A percentile compares a stretch with the other conserved stretches of the same genome.
Evolutionary conservation across 2,329 filamentous ascomycete genomes (phyloP).

Genomic region (Ilyonectria destructans): DNA sequence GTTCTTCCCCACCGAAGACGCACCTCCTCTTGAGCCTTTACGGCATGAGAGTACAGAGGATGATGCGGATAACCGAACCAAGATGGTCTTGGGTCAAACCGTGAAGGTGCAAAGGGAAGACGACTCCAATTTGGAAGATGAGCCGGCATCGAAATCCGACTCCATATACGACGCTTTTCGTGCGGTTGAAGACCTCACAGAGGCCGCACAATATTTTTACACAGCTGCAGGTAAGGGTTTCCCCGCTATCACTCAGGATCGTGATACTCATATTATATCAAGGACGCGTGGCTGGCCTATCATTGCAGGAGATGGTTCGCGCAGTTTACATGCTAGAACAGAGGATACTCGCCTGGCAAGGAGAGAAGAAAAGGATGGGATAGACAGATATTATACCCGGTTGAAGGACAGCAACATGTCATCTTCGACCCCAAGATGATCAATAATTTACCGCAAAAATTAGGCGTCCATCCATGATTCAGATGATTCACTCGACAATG

Average conservation of each 20-base stretch:
- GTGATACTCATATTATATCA: slow-evolving; percentile 28
- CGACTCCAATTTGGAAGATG: slow-evolving; percentile 18
- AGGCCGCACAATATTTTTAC: slow-evolving; percentile 53
- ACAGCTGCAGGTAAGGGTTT: slow-evolving; percentile 51
- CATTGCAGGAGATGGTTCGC: slow-evolving; percentile 53
- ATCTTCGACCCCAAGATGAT: background rate
- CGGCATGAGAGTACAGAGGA: slow-evolving; percentile 45
- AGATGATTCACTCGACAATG: background rate
- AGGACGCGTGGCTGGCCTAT: slow-evolving; percentile 54
- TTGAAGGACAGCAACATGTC: background rate
- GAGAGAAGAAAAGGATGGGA: slow-evolving; percentile 11
- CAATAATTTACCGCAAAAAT: background rate
- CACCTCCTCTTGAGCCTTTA: slow-evolving; percentile 34
- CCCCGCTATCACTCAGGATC: background rate
- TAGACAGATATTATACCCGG: background rate
- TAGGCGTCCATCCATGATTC: too few species aligned
- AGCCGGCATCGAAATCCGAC: slow-evolving; percentile 8
- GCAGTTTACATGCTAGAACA: slow-evolving; percentile 60
- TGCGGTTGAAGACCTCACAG: slow-evolving; percentile 52
- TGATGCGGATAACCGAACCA: slow-evolving; percentile 45
- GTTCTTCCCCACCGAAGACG: slow-evolving; percentile 56
- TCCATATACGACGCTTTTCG: slow-evolving; percentile 53
- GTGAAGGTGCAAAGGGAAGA: slow-evolving; percentile 32
- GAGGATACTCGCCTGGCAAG: slow-evolving; percentile 55
- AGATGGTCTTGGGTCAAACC: slow-evolving; percentile 42